Base-by-base conservation (phyloP, 2,329 filamentous ascomycete species). In the Xylariaceae sp. region DNA sequence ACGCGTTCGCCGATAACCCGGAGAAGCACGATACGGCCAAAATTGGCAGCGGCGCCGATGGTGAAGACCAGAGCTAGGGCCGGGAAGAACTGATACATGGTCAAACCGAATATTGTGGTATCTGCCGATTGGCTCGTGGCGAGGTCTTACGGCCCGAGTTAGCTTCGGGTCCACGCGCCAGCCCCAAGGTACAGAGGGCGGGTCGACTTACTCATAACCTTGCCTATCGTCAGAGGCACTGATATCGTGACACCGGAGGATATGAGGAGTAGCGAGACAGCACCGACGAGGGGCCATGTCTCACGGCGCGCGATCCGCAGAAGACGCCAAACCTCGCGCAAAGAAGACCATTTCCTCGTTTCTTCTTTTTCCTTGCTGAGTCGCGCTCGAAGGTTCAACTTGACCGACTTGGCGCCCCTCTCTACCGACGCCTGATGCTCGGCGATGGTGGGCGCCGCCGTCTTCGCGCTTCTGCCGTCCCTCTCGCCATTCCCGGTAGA, bases 241-340 rank as follows among this genome's bases (percentile, higher is more conserved):
- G 88, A 89, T 85, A 98, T 94, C 41, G 89, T 94, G 51, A 98
- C 88, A 36, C 81, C 76, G 3, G 90, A 97, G 12, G 90, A 96
- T 46, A 96, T 73, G 42, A 98, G 72, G 35, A 98, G 72, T 58
- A 95, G 85, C 39, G 84, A 61, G 59, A 97, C 90, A 3, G 94
- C 94, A 48, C 85, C 64, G 5, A 71, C 73, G 12, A 98, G 78
- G 63, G 85, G 84, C 57, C 73, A 82, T 19, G 85, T 67, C 66
- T 98, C 92, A 3, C 90, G 90, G 39, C 78, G 74, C 9, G 92
- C 92, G 58, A 98, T 92, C 63, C 83, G 88, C 60, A 98, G 74
- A 54, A 98, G 68, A 36, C 92, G 79, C 80, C 81, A 85, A 51
- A 97, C 79, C 64, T 98, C 92, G 9, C 68, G 69, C 47, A 81